phyloP scores from a whole-genome alignment of 148 eudicot genomes.

The Cornus controversa region DNA sequence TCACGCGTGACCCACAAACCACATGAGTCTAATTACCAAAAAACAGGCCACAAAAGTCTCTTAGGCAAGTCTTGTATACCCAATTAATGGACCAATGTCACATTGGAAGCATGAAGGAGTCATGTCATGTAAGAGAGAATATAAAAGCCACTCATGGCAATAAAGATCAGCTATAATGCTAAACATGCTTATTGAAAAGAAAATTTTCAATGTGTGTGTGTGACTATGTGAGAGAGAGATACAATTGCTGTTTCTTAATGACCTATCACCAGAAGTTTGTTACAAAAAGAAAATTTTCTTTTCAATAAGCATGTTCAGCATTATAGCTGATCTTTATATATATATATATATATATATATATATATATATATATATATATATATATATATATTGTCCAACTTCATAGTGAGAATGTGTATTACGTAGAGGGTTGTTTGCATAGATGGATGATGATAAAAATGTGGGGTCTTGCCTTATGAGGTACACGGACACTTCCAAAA shows the following conservation, averaged over 20 bases:
- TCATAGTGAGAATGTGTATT: background rate
- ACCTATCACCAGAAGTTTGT: too few relatives aligned
- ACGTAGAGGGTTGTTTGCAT: background rate
- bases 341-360: too few relatives aligned
- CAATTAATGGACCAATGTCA: background rate
- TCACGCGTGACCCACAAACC: conserved; percentile 26
- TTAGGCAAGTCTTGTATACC: background rate
- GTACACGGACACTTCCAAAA: conserved; percentile 9
- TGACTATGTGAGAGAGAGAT: too few relatives aligned
- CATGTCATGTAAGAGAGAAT: background rate
- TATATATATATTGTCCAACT: conserved; percentile 12
- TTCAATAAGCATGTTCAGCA: too few relatives aligned
- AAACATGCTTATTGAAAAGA: conserved; percentile 12
- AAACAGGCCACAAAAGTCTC: conserved; percentile 7
- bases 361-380: too few relatives aligned
- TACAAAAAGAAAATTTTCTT: too few relatives aligned
- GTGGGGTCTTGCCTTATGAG: conserved; percentile 11
- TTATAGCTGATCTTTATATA: too few relatives aligned
- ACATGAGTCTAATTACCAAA: conserved; percentile 1
- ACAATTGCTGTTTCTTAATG: too few relatives aligned
- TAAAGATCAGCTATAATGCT: too few relatives aligned
- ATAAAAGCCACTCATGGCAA: conserved; percentile 3
- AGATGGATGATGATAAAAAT: background rate
- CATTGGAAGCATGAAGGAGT: background rate
- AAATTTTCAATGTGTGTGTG: conserved; percentile 10